Base-by-base conservation (phyloP, 108 stramenopile species). In the Heterococcus sp. region DNA sequence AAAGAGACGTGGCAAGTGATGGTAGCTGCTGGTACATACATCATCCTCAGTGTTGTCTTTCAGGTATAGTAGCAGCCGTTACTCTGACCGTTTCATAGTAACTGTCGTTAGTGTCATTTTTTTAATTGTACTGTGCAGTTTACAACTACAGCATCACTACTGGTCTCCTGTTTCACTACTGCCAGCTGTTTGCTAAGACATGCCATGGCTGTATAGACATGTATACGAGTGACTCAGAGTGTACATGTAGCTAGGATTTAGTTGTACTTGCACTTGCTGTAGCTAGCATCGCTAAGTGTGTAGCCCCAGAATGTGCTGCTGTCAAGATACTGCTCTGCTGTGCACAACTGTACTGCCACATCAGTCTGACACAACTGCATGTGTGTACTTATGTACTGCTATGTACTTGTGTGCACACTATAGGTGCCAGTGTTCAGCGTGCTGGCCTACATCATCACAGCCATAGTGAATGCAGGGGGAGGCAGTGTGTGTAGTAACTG, bases 1-100 rank as follows among this genome's bases (percentile, higher is more conserved):
- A 36, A 3, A 35, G 81, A 82, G 28, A 14, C 81, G 37, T 82
- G 81, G 81, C 35, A 68, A 36, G 33, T 82, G 32, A 31, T 82
- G 69, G 69, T 82, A 1, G 2, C 36, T 26, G 81, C 34, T n/a
- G 81, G 37, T 33, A 14, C 35, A 4, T 82, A 82, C 71, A 30
- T 82, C 65, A 26, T 75, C 35, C 2, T 73, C 1, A 21, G 46
- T n/a, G 81, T 82, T 5, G 64, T n/a, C 30, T 37, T 82, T 21
- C 69, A 70, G 32, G 46, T 58, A 58, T 58, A 21, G n/a, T n/a
- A n/a, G n/a, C n/a, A n/a, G n/a, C n/a, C n/a, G n/a, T n/a, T n/a
- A n/a, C n/a, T n/a, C n/a, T n/a, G n/a, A n/a, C n/a, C n/a, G n/a
- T n/a, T n/a, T n/a, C n/a, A n/a, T n/a, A n/a, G n/a, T n/a, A n/a